A percentile compares a stretch with the other conserved stretches of the same genome.
Conservation (phyloP, 2,329 filamentous ascomycete genomes). For the Clathrospora elynae region DNA sequence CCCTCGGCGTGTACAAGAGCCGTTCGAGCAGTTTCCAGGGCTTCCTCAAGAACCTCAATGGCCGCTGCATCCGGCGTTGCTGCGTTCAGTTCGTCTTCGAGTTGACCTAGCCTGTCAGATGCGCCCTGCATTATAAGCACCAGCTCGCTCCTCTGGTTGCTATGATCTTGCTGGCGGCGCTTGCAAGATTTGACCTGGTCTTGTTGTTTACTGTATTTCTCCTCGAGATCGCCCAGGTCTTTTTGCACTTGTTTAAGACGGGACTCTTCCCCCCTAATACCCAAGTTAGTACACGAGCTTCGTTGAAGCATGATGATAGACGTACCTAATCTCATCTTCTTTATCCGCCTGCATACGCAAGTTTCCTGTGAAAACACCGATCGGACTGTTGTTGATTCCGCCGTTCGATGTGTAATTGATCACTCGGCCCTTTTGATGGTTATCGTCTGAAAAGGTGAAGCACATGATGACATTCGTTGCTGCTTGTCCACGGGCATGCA, state of each 20-base stretch:
- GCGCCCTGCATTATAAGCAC: slow-evolving; percentile 63
- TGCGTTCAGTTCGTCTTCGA: slow-evolving; percentile 68
- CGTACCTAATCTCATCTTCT: slow-evolving; percentile 66
- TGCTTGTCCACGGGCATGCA: slow-evolving; percentile 61
- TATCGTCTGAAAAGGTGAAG: slow-evolving; percentile 67
- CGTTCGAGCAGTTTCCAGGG: slow-evolving; percentile 63
- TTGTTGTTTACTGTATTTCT: slow-evolving; percentile 39
- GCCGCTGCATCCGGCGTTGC: slow-evolving; percentile 65
- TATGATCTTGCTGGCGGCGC: slow-evolving; percentile 57
- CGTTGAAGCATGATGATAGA: not conserved
- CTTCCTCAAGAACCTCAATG: slow-evolving; percentile 50
- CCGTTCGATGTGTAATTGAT: slow-evolving; percentile 47
- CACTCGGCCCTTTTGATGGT: slow-evolving; percentile 65
- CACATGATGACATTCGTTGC: slow-evolving; percentile 74
- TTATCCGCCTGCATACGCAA: slow-evolving; percentile 82
- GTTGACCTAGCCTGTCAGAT: slow-evolving; percentile 65
- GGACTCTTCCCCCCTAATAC: slow-evolving; percentile 50
- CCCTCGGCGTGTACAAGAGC: slow-evolving; percentile 45
- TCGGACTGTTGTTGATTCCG: slow-evolving; percentile 58
- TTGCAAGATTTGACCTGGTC: slow-evolving; percentile 56
- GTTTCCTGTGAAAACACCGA: slow-evolving; percentile 58
- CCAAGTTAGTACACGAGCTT: slow-evolving; percentile 9
- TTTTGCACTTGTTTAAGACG: slow-evolving; percentile 59
- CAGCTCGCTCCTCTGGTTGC: slow-evolving; percentile 55
- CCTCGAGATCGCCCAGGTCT: slow-evolving; percentile 35